Conservation (phyloP, 495 filamentous ascomycete genomes). For the Lasiosphaeria ovina region DNA sequence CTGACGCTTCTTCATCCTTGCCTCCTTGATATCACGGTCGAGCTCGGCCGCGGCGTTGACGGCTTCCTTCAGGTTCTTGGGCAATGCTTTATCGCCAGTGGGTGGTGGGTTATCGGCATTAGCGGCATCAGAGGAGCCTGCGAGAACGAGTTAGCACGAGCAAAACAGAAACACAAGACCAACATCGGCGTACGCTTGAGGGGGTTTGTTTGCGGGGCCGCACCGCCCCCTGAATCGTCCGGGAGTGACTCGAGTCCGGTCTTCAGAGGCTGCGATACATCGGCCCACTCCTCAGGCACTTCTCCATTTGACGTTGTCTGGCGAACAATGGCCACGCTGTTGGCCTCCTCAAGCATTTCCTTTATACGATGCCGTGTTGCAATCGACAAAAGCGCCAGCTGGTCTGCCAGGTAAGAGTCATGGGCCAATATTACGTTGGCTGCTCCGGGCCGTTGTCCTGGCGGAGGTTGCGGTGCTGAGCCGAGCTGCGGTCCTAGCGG, state of each 20-base stretch:
- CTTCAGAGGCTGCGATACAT: slow-evolving; percentile 19
- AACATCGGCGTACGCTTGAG: slow-evolving; percentile 55
- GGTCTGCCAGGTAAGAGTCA: slow-evolving; percentile 66
- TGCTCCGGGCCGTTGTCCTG: too few relatives aligned
- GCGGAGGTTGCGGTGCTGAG: too few relatives aligned
- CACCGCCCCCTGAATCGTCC: slow-evolving; percentile 56
- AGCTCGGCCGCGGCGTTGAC: slow-evolving; percentile 34
- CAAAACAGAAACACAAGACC: not conserved
- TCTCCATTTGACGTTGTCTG: slow-evolving; percentile 19
- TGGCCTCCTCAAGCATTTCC: slow-evolving; percentile 18
- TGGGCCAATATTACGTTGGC: too few relatives aligned
- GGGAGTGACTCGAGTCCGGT: slow-evolving; percentile 6
- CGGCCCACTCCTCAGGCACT: slow-evolving; percentile 21
- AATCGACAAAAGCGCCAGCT: slow-evolving; percentile 54
- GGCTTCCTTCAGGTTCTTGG: slow-evolving; percentile 36
- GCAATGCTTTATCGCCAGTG: slow-evolving; percentile 25
- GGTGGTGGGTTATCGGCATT: slow-evolving; percentile 1
- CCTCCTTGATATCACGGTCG: slow-evolving; percentile 50
- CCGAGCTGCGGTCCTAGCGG: too few relatives aligned
- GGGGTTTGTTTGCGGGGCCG: slow-evolving; percentile 50
- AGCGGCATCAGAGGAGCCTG: slow-evolving; percentile 23
- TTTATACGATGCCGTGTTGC: slow-evolving; percentile 13
- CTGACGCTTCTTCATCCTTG: slow-evolving; percentile 45
- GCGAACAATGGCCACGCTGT: slow-evolving; percentile 10
- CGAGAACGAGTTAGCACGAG: slow-evolving; percentile 17